Base-by-base conservation (phyloP, 768 basidiomycete genomes). In the Suillus fuscotomentosus region DNA sequence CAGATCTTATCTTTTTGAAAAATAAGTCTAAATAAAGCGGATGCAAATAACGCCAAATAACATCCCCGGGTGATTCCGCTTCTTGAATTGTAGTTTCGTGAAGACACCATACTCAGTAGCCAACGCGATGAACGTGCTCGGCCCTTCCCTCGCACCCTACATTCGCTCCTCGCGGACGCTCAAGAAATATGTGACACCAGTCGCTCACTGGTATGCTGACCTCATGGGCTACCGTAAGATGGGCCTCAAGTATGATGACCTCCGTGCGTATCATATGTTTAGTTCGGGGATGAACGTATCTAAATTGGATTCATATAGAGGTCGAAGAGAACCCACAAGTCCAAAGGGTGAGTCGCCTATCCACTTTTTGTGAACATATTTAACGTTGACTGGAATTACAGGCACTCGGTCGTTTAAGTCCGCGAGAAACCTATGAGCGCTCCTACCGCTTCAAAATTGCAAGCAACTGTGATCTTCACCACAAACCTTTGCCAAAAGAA, bases 181-280 rank as follows among this genome's bases (percentile, higher is more conserved):
- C 63, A 84, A 83, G 74, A 83, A 79, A 65, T 82, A 85, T 78
- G 68, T 97, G 67, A 88, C 87, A 65, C 95, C 95, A 63, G 57
- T 97, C 63, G 92, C 95, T 9, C 82, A 85, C 69, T 90, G 89
- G 86, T 98, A 97, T 73, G 89, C 89, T 70, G 76, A 90, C 74
- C 79, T 89, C 61, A 77, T 89, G 45, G 95, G 96, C 47, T 92
- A 95, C 83, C 86, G 97, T 70, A 83, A 88, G 72, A 83, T 92
- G 72, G 97, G 97, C 69, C 86, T 98, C 79, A 88, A 85, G 73
- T 96, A 97, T 76, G 97, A 99, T 76, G 97, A 99, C 84, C 86
- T 99, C 72, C 82, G 93, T 95, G 70, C 77, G 93, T 85, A 61
- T 67, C 60, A 69, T 63, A 63, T 56, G 61, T 63, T 47, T 13